Evolutionary conservation across 352 stramenopile genomes (phyloP), one percentile per base, ranked within the genome.

Genomic region (Phytophthora tubulina): DNA sequence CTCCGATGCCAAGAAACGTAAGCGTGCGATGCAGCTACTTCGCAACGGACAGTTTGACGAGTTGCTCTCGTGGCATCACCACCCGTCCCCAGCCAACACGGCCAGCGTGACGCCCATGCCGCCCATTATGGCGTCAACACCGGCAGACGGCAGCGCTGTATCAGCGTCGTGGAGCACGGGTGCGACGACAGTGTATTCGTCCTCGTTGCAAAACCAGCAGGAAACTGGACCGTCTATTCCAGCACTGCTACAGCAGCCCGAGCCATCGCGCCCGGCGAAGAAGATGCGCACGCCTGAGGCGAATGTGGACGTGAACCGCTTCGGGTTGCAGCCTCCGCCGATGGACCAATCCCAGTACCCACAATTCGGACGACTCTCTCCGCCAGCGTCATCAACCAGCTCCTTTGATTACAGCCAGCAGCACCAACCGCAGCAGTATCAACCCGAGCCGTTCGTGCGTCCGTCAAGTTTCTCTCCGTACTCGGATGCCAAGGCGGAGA

Each of bases 1-100:
- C 42, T 93, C 89, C 21, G 84, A 94, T 72, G 75, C 81, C 50
- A 95, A 93, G 82, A 96, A 96, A 76, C 84, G 83, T 56, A 96
- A 96, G 62, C 81, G 80, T 31, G 85, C 88, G 45, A 76, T 94
- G 53, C 83, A 92, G 68, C 84, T 94, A 62, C 76, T 96, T 6
- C 86, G 88, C 33, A 89, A 94, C 45, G 86, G 79, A 32, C 85
- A 93, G 57, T 94, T 84, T 72, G 80, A 93, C 55, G 85, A 93
- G 55, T 70, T 96, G 14, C 72, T 96, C 13, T 78, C 74, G 32
- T 93, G 88, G 88, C 68, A 88, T 45, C 70, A 74, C 38, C 75
- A 80, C 31, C 70, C 66, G 27, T 82, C 81, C 10, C 75, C 73
- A 17, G 67, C 73, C 41, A 81, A 80, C 72, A 81, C 61, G n/a